Conservation (phyloP, 306 rosid genomes). For the Lagenaria siceraria region DNA sequence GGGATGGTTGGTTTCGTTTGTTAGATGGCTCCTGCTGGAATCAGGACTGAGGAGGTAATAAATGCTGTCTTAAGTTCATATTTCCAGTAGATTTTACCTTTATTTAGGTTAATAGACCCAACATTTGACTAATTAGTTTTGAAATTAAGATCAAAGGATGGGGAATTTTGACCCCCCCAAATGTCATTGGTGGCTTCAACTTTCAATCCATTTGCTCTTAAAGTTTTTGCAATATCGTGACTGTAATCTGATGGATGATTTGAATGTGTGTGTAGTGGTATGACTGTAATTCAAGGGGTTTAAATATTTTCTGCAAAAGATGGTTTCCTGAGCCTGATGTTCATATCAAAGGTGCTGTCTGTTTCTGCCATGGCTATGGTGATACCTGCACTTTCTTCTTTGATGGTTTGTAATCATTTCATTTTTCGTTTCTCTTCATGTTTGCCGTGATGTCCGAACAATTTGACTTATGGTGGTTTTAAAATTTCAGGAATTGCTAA, state of each 20-base stretch:
- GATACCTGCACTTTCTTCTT: constrained; percentile 94
- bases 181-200: neutral
- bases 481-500: constrained; percentile 56
- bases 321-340: constrained; percentile 59
- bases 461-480: neutral
- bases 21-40: constrained; percentile 74
- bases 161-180: neutral
- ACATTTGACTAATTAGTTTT: neutral
- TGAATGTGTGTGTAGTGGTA: constrained; percentile 40
- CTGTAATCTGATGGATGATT: neutral
- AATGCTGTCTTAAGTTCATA: neutral
- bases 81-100: neutral
- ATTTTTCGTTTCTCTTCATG: neutral
- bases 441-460: neutral
- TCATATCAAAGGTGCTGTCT: constrained; percentile 52
- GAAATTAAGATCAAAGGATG: neutral
- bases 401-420: constrained; percentile 47
- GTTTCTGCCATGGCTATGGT: constrained; percentile 95
- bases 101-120: neutral
- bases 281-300: constrained; percentile 65
- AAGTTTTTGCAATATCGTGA: neutral
- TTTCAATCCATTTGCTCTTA: neutral
- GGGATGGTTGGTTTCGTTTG: constrained; percentile 7
- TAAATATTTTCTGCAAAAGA: constrained; percentile 77
- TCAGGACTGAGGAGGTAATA: constrained; percentile 68